Percentiles rank a stretch among this genome's conserved stretches.
These are phyloP conservation scores for Rubroboletus satanas DNA, from an alignment of 768 basidiomycete species.

Conservation along the genomic window DNA sequence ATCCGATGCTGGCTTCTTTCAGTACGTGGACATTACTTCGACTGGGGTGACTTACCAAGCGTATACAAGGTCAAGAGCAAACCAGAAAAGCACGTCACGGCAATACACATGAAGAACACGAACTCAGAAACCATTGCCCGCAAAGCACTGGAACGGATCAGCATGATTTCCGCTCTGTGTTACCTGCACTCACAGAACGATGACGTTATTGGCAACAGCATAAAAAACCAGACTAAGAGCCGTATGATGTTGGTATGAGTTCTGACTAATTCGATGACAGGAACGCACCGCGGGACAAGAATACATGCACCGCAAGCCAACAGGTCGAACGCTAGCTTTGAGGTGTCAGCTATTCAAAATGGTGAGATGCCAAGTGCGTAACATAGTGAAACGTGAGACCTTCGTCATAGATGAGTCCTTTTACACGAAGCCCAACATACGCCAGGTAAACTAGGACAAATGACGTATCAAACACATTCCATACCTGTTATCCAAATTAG, in stretches of 20 bases:
- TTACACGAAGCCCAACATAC: constrained; percentile 62
- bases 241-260: neutral
- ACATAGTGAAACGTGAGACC: constrained; percentile 33
- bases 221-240: constrained; percentile 67
- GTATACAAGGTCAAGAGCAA: constrained; percentile 54
- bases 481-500: constrained; percentile 50
- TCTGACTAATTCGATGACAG: neutral
- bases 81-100: constrained; percentile 78
- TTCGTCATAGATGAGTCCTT: constrained; percentile 54
- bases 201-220: constrained; percentile 71
- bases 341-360: constrained; percentile 38
- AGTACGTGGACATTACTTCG: constrained; percentile 21
- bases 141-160: constrained; percentile 51
- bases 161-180: neutral
- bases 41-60: constrained; percentile 35
- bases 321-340: constrained; percentile 71
- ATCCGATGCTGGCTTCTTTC: constrained; percentile 27
- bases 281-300: constrained; percentile 68
- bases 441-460: constrained; percentile 67
- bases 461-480: constrained; percentile 85
- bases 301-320: constrained; percentile 83
- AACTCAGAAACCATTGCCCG: constrained; percentile 82
- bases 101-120: constrained; percentile 73
- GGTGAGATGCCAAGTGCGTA: neutral
- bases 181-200: constrained; percentile 58